Conservation (phyloP, 371 early-diverging fungal genomes). For the Rhizopus microsporus region DNA sequence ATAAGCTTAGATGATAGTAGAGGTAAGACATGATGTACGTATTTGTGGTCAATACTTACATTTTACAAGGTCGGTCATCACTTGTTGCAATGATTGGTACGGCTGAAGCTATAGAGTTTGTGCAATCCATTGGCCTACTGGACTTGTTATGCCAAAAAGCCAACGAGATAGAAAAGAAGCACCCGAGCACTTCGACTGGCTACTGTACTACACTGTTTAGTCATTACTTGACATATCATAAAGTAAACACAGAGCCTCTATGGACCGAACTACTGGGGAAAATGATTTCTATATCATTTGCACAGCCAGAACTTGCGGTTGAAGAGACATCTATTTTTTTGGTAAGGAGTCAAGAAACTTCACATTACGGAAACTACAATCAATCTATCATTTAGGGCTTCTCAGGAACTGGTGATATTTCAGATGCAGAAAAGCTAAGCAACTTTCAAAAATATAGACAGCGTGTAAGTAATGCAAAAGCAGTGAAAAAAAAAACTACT, state of each 20-base stretch:
- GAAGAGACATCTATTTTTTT: slow-evolving; percentile 31
- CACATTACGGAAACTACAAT: background rate
- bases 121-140: slow-evolving; percentile 30
- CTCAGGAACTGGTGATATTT: background rate
- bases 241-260: slow-evolving; percentile 36
- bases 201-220: slow-evolving; percentile 47
- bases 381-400: slow-evolving; percentile 10
- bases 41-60: background rate
- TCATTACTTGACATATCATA: slow-evolving; percentile 37
- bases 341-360: slow-evolving; percentile 14
- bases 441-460: slow-evolving; percentile 28
- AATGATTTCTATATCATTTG: slow-evolving; percentile 36
- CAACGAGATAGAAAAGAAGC: slow-evolving; percentile 1
- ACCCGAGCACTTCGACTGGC: slow-evolving; percentile 11
- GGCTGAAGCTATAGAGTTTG: slow-evolving; percentile 27
- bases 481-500: background rate
- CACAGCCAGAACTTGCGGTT: slow-evolving; percentile 31
- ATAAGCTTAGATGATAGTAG: slow-evolving; percentile 24
- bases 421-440: slow-evolving; percentile 18
- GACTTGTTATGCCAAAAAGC: slow-evolving; percentile 23
- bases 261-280: slow-evolving; percentile 41
- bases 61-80: slow-evolving; percentile 5
- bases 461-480: slow-evolving; percentile 14
- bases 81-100: slow-evolving; percentile 29
- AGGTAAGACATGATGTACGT: slow-evolving; percentile 24